phyloP scores from a whole-genome alignment of 495 filamentous ascomycete genomes.

The Tuber melanosporum region DNA sequence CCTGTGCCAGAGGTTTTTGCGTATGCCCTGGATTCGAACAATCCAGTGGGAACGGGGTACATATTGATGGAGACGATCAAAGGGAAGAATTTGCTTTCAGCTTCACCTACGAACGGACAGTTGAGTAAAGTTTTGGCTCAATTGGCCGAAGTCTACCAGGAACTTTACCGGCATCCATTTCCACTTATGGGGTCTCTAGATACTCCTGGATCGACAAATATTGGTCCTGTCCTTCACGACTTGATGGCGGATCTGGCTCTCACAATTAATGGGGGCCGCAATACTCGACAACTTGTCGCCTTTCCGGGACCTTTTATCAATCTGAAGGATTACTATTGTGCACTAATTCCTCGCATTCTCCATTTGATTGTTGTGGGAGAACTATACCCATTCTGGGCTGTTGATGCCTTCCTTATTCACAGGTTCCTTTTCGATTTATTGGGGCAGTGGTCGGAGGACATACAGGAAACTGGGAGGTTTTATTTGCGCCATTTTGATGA shows the following conservation, averaged over 20 bases:
- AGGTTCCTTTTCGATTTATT: conserved; percentile 40
- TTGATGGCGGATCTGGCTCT: not conserved
- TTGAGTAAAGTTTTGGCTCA: conserved; percentile 43
- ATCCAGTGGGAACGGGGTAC: conserved; percentile 42
- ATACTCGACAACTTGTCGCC: not conserved
- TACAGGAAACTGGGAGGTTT: conserved; percentile 30
- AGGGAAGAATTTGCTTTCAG: conserved; percentile 42
- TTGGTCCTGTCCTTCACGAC: not conserved
- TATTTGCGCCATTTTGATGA: conserved; percentile 48
- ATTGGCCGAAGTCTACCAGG: conserved; percentile 44
- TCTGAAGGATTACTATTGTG: not conserved
- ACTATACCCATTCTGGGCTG: conserved; percentile 1
- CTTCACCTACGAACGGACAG: conserved; percentile 34
- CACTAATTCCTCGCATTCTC: not conserved
- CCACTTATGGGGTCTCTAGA: not conserved
- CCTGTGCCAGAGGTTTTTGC: conserved; percentile 38
- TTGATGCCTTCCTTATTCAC: conserved; percentile 16
- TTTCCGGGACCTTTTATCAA: not conserved
- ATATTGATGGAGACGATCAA: conserved; percentile 46
- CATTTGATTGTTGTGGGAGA: not conserved
- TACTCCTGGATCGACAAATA: conserved; percentile 3
- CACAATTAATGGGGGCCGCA: not conserved
- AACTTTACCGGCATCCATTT: not conserved
- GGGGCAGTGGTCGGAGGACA: conserved; percentile 41
- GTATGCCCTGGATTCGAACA: conserved; percentile 38